A percentile compares a stretch with the other conserved stretches of the same genome.
Conservation (phyloP, 2,329 filamentous ascomycete species). For the Epichloe uncinata region DNA sequence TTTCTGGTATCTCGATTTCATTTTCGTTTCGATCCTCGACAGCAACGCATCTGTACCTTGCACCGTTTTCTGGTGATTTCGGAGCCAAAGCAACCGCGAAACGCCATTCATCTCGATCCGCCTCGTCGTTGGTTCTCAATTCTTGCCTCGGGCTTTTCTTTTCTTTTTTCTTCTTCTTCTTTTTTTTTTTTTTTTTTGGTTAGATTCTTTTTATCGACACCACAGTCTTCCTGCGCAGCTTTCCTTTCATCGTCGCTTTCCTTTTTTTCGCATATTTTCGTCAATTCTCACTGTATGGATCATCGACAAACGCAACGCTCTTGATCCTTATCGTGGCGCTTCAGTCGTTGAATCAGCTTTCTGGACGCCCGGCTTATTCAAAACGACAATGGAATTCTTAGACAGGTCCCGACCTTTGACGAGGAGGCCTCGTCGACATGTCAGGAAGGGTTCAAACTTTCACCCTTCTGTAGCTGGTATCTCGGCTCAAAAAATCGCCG, state of each 20-base stretch:
- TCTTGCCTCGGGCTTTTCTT: neutral
- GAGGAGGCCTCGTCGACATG: neutral
- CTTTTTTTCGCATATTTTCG: neutral
- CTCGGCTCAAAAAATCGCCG: neutral
- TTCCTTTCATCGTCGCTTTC: constrained; percentile 3
- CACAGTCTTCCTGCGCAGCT: constrained; percentile 15
- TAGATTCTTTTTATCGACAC: constrained; percentile 16
- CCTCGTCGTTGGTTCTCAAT: neutral
- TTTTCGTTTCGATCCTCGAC: neutral
- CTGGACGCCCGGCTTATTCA: neutral
- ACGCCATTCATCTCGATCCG: neutral
- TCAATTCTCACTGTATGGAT: constrained; percentile 2
- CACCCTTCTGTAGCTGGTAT: too few species aligned
- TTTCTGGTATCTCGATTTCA: neutral
- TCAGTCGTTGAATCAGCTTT: neutral
- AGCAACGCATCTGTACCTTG: neutral
- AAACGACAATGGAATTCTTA: neutral
- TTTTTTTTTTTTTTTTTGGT: constrained; percentile 22
- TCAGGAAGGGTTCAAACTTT: neutral
- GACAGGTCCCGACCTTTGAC: neutral
- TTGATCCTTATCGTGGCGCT: neutral
- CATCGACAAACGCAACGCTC: neutral
- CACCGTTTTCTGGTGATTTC: neutral
- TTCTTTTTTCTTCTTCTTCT: constrained; percentile 7
- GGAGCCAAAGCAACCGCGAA: neutral